Base-by-base conservation (phyloP, 768 basidiomycete species). In the Suillus fuscotomentosus region DNA sequence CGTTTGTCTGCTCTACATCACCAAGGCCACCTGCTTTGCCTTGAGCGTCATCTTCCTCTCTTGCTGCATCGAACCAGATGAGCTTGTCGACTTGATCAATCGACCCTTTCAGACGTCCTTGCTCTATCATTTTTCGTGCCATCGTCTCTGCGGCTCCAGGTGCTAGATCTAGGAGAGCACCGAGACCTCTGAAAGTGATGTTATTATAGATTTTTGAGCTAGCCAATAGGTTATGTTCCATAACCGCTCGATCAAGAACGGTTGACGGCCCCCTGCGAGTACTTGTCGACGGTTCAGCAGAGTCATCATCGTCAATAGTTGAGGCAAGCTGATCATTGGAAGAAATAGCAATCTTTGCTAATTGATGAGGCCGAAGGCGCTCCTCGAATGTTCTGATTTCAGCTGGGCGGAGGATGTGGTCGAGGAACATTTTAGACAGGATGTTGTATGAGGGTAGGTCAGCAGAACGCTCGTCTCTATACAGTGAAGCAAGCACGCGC, bases 121-220 rank as follows among this genome's bases (percentile, higher is more conserved):
- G 97, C 73, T 98, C 95, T 60, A 99, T 97, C 97, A 99, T 99
- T 73, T 92, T 93, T 60, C 97, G 86, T 11, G 97, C 96, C 91
- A 99, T 98, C 1, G 89, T 94, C 78, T 99, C 97, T 20, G 97
- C 97, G 17, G 94, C 95, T 34, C 91, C 90, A 15, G 97, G 91
- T 4, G 93, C 91, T 67, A 99, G 79, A 72, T 95, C 93, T 55
- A 99, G 83, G 17, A 99, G 80, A 1, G 91, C 87, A 24, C 97
- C 97, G 11, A 99, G 78, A n/a, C 97, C 97, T 34, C 85, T 81
- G 78, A 99, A 99, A 34, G 94, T 93, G 79, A 99, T 97, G 71
- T 98, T 99, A 75, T 94, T 95, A 75, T 99, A 99, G 60, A 99
- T 95, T 71, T 95, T 94, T 3, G 95, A 97, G 75, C 95, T 95